Evolutionary conservation across 345 rosid species (phyloP).

Genomic region (Clausena lansium): DNA sequence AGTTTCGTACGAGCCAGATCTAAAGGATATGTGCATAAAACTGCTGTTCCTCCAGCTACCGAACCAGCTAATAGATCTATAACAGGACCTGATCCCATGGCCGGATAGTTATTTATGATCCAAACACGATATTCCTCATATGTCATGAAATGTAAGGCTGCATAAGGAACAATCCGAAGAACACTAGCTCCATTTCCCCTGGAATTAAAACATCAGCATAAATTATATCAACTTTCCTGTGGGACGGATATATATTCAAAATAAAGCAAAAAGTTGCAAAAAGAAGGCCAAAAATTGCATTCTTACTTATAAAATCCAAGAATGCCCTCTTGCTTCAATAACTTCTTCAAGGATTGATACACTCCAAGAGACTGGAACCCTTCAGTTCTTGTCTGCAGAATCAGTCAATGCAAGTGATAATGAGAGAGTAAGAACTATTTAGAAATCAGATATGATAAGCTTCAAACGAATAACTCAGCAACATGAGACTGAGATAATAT

Average conservation of each 20-base stretch:
- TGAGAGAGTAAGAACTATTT: neutral
- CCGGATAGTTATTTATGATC: conserved; percentile 69
- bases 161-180: conserved; percentile 89
- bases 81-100: conserved; percentile 81
- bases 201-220: conserved; percentile 20
- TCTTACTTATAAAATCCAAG: conserved; percentile 84
- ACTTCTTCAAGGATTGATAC: conserved; percentile 64
- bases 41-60: conserved; percentile 96
- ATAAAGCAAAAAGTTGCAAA: conserved; percentile 1
- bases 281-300: neutral
- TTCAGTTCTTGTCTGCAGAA: conserved; percentile 70
- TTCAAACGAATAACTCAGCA: neutral
- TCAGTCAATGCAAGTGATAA: too few species aligned
- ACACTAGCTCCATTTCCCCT: conserved; percentile 99
- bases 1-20: conserved; percentile 97
- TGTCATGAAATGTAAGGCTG: conserved; percentile 94
- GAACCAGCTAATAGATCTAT: conserved; percentile 96
- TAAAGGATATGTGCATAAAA: conserved; percentile 88
- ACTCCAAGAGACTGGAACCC: conserved; percentile 83
- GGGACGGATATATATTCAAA: neutral
- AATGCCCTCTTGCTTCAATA: conserved; percentile 78
- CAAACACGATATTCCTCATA: conserved; percentile 89
- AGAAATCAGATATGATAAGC: neutral
- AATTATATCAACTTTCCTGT: conserved; percentile 10
- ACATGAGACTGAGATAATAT: neutral